Evolutionary conservation across 192 early-diverging fungal genomes (phyloP).

Genomic region (Martensiomyces pterosporus): DNA sequence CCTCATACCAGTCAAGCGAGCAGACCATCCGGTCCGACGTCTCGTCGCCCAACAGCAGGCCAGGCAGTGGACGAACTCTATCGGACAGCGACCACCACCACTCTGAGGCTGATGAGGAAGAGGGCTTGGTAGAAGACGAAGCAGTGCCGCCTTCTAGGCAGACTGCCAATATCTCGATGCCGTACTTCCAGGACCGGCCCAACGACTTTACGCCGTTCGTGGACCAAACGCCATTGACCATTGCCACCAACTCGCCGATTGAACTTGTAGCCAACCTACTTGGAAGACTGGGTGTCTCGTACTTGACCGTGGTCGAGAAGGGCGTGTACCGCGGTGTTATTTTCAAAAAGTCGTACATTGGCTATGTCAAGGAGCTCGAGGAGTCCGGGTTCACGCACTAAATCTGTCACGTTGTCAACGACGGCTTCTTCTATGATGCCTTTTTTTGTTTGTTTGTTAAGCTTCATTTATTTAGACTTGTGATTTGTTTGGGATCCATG

Average conservation of each 20-base stretch:
- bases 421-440: background rate
- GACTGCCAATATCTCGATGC: conserved; percentile 7
- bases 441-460: background rate
- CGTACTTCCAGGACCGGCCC: conserved; percentile 32
- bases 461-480: background rate
- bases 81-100: too few species aligned
- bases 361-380: conserved; percentile 67
- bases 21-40: background rate
- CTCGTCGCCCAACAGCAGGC: background rate
- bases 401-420: conserved; percentile 1
- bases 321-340: conserved; percentile 79
- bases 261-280: conserved; percentile 84
- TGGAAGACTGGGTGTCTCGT: conserved; percentile 75
- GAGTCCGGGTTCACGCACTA: conserved; percentile 47
- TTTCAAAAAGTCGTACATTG: conserved; percentile 79
- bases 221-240: conserved; percentile 69
- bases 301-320: conserved; percentile 72
- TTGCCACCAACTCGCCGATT: conserved; percentile 71
- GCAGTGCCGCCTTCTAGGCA: too few species aligned
- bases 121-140: too few species aligned
- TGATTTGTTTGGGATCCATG: background rate
- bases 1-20: background rate
- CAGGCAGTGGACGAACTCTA: too few species aligned
- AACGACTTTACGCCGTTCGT: conserved; percentile 48
- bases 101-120: too few species aligned